phyloP scores from a whole-genome alignment of 2,329 filamentous ascomycete genomes.

The Pseudogymnoascus sp. region DNA sequence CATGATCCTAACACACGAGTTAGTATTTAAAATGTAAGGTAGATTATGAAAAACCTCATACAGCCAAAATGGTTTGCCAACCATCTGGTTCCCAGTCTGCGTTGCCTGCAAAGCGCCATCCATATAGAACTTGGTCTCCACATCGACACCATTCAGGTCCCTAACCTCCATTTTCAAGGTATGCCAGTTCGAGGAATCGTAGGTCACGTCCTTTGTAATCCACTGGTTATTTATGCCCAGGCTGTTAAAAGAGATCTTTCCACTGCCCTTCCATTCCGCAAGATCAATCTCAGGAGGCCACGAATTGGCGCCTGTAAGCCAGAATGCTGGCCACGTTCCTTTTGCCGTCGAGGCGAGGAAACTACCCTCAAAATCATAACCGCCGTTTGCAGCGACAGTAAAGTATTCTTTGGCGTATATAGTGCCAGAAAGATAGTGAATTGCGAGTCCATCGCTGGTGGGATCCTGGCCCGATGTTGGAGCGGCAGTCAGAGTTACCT shows the following conservation, averaged over 20 bases:
- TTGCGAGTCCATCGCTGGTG: constrained; percentile 27
- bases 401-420: constrained; percentile 36
- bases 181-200: constrained; percentile 40
- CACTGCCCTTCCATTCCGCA: constrained; percentile 50
- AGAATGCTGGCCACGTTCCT: constrained; percentile 50
- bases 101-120: constrained; percentile 41
- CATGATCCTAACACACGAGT: constrained; percentile 3
- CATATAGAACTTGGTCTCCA: constrained; percentile 46
- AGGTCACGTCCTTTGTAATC: constrained; percentile 39
- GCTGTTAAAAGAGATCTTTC: constrained; percentile 48
- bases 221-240: constrained; percentile 42
- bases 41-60: background rate
- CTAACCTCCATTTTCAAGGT: constrained; percentile 41
- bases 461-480: constrained; percentile 22
- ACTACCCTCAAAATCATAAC: constrained; percentile 32
- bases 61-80: constrained; percentile 39
- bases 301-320: constrained; percentile 44
- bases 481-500: constrained; percentile 16
- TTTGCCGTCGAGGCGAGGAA: constrained; percentile 34
- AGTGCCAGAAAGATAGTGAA: constrained; percentile 41
- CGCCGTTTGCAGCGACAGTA: constrained; percentile 31
- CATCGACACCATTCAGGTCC: constrained; percentile 42
- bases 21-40: background rate
- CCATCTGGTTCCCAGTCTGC: constrained; percentile 41
- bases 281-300: constrained; percentile 55